phyloP scores from a whole-genome alignment of 495 filamentous ascomycete genomes.

The Hypoxylon lenormandii region DNA sequence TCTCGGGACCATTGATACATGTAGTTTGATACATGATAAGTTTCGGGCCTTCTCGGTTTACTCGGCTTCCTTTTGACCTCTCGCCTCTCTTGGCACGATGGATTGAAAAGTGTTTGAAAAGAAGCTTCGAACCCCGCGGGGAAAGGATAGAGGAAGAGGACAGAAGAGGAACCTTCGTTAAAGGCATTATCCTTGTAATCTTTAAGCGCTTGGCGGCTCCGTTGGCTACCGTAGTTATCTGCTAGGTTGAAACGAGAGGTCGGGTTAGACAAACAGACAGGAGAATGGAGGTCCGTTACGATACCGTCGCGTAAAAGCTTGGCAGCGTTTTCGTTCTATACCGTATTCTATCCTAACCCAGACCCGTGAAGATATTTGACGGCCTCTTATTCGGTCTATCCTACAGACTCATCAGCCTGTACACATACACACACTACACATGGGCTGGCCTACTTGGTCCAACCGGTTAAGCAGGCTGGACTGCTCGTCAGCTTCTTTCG shows the following conservation, averaged over 20 bases:
- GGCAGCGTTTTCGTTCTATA: neutral
- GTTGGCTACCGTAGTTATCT: no score
- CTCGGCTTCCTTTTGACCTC: no score
- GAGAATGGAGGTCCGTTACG: slow-evolving; percentile 21
- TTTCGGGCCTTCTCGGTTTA: no score
- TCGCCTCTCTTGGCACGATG: no score
- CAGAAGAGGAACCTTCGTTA: neutral
- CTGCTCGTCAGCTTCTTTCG: slow-evolving; percentile 35
- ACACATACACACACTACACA: slow-evolving; percentile 26
- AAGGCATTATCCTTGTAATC: slow-evolving; percentile 15
- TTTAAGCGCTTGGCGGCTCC: neutral
- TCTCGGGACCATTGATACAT: no score
- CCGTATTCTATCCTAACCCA: neutral
- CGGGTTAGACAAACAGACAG: neutral
- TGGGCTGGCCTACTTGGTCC: slow-evolving; percentile 34
- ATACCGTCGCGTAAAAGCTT: slow-evolving; percentile 5
- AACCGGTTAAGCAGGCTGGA: slow-evolving; percentile 30
- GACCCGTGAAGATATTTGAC: neutral
- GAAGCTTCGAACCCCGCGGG: no score
- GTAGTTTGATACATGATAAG: no score
- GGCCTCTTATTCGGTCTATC: slow-evolving; percentile 39
- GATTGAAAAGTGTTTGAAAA: no score
- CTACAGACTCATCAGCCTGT: slow-evolving; percentile 29
- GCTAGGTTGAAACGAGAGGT: no score
- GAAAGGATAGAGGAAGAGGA: no score